Evolutionary conservation across 768 basidiomycete genomes (phyloP).

Genomic region (Sistotremastrum niveocremeum): DNA sequence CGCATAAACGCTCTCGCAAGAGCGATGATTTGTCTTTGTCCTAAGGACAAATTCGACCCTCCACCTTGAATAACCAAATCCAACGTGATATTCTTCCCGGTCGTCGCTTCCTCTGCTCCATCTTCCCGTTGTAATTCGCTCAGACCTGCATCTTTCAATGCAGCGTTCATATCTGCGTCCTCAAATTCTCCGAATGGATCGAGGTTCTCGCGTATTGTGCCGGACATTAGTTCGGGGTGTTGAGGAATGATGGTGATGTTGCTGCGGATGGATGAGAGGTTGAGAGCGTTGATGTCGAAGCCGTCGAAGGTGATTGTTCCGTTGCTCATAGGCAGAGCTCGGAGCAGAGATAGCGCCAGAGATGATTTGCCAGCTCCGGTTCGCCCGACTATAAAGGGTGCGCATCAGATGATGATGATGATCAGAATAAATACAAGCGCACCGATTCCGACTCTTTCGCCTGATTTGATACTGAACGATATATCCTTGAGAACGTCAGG

Average conservation of each 20-base stretch:
- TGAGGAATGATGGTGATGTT: constrained; percentile 23
- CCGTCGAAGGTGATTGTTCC: constrained; percentile 21
- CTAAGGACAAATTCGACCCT: constrained; percentile 29
- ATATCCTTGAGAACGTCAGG: constrained; percentile 34
- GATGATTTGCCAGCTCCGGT: constrained; percentile 17
- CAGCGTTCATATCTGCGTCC: constrained; percentile 14
- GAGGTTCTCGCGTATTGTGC: constrained; percentile 19
- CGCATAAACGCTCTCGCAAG: constrained; percentile 16
- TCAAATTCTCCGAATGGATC: constrained; percentile 22
- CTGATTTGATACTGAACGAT: constrained; percentile 23
- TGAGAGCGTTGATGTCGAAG: constrained; percentile 21
- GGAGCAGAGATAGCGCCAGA: constrained; percentile 19
- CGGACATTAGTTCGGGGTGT: constrained; percentile 17
- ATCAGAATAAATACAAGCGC: background rate
- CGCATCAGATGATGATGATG: constrained; percentile 4
- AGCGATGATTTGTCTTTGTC: constrained; percentile 27
- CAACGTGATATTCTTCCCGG: constrained; percentile 21
- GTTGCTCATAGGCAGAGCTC: constrained; percentile 18
- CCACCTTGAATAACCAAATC: constrained; percentile 32
- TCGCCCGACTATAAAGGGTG: constrained; percentile 14
- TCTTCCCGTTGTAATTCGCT: background rate
- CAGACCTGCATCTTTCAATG: constrained; percentile 12
- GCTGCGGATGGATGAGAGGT: constrained; percentile 23
- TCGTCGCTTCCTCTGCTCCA: background rate
- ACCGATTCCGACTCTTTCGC: constrained; percentile 25